phyloP scores from a whole-genome alignment of 169 alveolate species.

The Plasmodium inui region DNA sequence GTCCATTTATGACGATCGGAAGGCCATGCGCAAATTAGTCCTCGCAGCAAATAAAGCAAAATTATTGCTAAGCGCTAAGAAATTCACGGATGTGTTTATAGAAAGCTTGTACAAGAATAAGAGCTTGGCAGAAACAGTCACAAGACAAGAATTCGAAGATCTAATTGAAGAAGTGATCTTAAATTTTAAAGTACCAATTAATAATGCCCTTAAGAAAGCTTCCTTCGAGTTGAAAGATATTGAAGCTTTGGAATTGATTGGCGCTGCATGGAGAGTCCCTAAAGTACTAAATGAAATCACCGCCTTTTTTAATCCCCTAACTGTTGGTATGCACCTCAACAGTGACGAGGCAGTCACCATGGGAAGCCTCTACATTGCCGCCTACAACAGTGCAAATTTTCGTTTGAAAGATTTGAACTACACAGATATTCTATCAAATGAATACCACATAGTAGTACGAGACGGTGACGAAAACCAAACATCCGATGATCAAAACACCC shows the following conservation, averaged over 20 bases:
- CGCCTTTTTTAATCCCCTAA: slow-evolving; percentile 78
- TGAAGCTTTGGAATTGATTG: slow-evolving; percentile 85
- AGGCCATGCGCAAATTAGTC: slow-evolving; percentile 74
- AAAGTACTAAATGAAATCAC: slow-evolving; percentile 78
- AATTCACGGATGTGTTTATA: slow-evolving; percentile 64
- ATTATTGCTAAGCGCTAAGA: slow-evolving; percentile 67
- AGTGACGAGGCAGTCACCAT: slow-evolving; percentile 87
- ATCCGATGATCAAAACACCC: background rate
- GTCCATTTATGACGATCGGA: slow-evolving; percentile 50
- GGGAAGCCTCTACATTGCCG: slow-evolving; percentile 85
- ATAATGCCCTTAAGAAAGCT: slow-evolving; percentile 79
- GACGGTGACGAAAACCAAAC: slow-evolving; percentile 28
- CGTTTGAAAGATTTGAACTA: slow-evolving; percentile 77
- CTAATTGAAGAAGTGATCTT: slow-evolving; percentile 69
- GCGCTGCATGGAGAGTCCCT: slow-evolving; percentile 87
- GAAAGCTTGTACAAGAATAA: slow-evolving; percentile 73
- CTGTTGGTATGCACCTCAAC: slow-evolving; percentile 85
- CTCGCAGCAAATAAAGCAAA: slow-evolving; percentile 74
- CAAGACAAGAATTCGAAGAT: slow-evolving; percentile 79
- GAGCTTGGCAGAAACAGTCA: slow-evolving; percentile 66
- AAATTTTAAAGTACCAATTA: slow-evolving; percentile 76
- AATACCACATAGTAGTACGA: slow-evolving; percentile 66
- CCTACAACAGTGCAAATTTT: slow-evolving; percentile 82
- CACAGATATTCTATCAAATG: slow-evolving; percentile 76
- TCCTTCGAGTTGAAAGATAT: slow-evolving; percentile 77